Evolutionary conservation across 345 rosid genomes (phyloP), one percentile per base, ranked within the genome.

Genomic region (Trapa incisa): DNA sequence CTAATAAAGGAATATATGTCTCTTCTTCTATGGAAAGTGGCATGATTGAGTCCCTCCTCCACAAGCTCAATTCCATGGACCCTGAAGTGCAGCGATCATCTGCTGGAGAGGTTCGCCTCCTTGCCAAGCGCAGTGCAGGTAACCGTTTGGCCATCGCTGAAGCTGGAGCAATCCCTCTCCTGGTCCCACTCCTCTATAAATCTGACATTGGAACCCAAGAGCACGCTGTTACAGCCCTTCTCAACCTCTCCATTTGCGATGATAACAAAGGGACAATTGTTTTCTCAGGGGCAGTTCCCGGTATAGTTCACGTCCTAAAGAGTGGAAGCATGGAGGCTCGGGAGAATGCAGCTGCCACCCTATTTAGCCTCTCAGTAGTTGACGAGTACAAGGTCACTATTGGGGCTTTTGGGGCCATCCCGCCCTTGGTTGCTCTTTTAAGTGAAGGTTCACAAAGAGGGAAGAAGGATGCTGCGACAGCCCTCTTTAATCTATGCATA

Each of bases 261-360:
- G 85, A 91, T 61, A 94, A 94, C 81, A 94, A 94, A 86, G 96
- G 95, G 67, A 82, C 83, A 73, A 94, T 94, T 53, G 83, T 94
- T 68, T 76, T 87, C 37, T 85, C 85, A 61, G 96, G 96, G 61
- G 99, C 99, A 41, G 91, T 94, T 73, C 99, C 95, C 12, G 91
- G 97, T 71, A 89, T 94, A 63, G 95, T 91, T 63, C 92, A 81
- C 70, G 99, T 94, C 53, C 95, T 94, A 45, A 94, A 85, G 83
- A 94, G 80, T 73, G 99, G 99, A 45, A 91, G 95, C 87, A 94
- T 91, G 99, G 97, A 91, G 67, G 99, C 99, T 22, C 87, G 97
- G 74, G 99, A 94, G 78, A 94, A 94, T 70, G 97, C 99, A 2
- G 99, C 99, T 2, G 99, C 99, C 33, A 86, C 99, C 17, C 96